Percentiles rank a stretch among this genome's conserved stretches.
These are phyloP conservation scores for Phyllosticta capitalensis DNA, from an alignment of 2,329 filamentous ascomycete species.

Conservation along the genomic window DNA sequence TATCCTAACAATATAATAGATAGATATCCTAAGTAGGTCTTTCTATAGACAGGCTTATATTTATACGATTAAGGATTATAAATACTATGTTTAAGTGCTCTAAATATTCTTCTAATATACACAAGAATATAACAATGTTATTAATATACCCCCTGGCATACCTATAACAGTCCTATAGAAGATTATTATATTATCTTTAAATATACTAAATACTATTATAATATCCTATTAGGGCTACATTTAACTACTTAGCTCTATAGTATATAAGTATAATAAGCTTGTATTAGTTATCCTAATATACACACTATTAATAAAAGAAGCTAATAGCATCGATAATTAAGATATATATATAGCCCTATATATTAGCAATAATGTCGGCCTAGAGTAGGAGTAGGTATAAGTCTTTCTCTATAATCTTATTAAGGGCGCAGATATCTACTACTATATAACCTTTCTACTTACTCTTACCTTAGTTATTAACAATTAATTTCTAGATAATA, in stretches of 20 bases:
- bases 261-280: neutral
- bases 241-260: neutral
- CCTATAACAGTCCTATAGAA: neutral
- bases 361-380: too few relatives aligned
- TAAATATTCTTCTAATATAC: neutral
- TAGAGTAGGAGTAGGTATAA: too few relatives aligned
- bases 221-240: neutral
- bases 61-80: neutral
- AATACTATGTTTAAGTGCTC: neutral
- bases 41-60: neutral
- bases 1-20: neutral
- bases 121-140: neutral
- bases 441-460: too few relatives aligned
- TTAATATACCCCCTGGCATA: neutral
- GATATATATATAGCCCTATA: too few relatives aligned
- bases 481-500: too few relatives aligned
- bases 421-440: too few relatives aligned
- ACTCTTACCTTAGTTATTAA: too few relatives aligned
- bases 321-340: too few relatives aligned
- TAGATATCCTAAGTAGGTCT: neutral
- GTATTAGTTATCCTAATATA: neutral
- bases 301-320: neutral
- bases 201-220: neutral
- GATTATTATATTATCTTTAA: neutral
- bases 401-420: too few relatives aligned